Base-by-base conservation (phyloP, 164 flowering plant genomes). In the Nymphaea thermarum region DNA sequence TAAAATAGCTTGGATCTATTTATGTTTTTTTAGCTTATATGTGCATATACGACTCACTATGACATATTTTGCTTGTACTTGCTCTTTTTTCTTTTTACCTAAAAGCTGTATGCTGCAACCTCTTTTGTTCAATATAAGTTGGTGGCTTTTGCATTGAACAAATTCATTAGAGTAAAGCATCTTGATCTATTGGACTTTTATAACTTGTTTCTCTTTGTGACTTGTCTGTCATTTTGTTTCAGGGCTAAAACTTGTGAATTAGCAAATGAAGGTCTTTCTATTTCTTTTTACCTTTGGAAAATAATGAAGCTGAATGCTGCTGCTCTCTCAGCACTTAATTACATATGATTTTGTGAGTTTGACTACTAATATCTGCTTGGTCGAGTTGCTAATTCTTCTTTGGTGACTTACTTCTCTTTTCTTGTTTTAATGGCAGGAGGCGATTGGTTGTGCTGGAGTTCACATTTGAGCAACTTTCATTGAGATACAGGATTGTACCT, bases 101-200 rank as follows among this genome's bases (percentile, higher is more conserved):
- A 3, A 41, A 62, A 16, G 43, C 66, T 89, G 93, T 79, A 83
- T 82, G 69, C 79, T 77, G 76, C 70, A 73, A 68, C 80, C 73
- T 68, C 72, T 78, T 82, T 77, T 68, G 61, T 73, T 42, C 43
- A 61, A 51, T 18, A 62, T 61, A 66, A 44, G 44, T 63, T 45
- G 44, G 43, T 44, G 63, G 11, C 10, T 43, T 63, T 53, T 76
- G 74, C 53, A 70, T 65, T 74, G 71, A 60, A 67, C 75, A 76
- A 85, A 80, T 12, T 14, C 45, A 45, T 7, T 7, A 42, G 53
- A 64, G 41, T 14, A 25, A 60, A 61, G 64, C 62, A 43, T 3
- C 43, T 14, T 42, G 44, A 65, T 72, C 16, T 17, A 12, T 10
- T 3, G 41, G 25, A 25, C 41, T 14, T 4, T 17, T 4, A 10